Evolutionary conservation across 805 yeast genomes (phyloP), one percentile per base, ranked within the genome.

Genomic region (Ogataea allantospora): DNA sequence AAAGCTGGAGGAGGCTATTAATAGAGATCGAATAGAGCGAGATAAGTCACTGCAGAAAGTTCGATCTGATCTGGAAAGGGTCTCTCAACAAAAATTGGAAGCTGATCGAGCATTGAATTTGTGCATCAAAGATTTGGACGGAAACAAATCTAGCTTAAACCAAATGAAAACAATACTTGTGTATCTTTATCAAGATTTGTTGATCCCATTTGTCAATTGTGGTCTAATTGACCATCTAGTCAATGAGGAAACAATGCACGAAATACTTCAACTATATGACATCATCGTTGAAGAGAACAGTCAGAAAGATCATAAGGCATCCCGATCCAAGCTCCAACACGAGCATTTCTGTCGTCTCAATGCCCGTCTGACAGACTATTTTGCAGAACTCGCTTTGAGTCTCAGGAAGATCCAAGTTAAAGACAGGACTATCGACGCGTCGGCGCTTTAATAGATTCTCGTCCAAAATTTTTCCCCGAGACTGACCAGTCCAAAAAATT

Each of bases 151-250:
- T 9, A 4, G 8, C 4, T 21, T 21, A n/a, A n/a, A 21, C 11
- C 23, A 21, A 9, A 7, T 46, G 19, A 35, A 35, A 21, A 41
- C 46, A 5, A 40, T 35, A 15, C 29, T 46, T 16, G 35, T 37
- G 7, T 35, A 16, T 22, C 22, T 46, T 6, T 46, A 46, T 30
- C 44, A 46, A 27, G 40, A 42, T 23, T 42, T 46, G 19, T 28
- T 46, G 36, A 31, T 46, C 17, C 50, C 50, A 7, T 46, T 46
- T 21, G 29, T 42, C 18, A 37, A 37, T 19, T 45, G 46, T 36
- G 27, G 30, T 11, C 30, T 17, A 19, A 31, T 29, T 12, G 34
- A 28, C 30, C 19, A 23, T 9, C 29, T 28, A 14, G 24, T 17
- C 6, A 17, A 31, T 26, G 21, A 37, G 5, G 10, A 17, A 19